Evolutionary conservation across 2,329 filamentous ascomycete species (phyloP).

Genomic region (Chrysoporthe austroafricana): DNA sequence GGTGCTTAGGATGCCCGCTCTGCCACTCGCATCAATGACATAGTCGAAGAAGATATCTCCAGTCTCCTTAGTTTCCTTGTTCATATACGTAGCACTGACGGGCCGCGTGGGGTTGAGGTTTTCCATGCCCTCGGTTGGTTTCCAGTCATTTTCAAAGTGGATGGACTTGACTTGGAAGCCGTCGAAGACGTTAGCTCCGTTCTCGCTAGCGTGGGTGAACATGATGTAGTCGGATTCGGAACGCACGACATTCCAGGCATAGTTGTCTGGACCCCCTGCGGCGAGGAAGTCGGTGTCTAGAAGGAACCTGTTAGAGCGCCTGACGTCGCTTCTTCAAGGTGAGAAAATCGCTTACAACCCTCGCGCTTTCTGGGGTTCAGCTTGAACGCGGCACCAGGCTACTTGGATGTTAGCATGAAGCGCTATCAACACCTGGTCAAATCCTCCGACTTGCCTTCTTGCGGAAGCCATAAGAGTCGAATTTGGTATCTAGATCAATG

Average conservation of each 20-base stretch:
- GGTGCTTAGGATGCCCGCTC: constrained; percentile 49
- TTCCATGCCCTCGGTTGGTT: neutral
- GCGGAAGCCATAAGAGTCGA: constrained; percentile 45
- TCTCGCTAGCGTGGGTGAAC: constrained; percentile 45
- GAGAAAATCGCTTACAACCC: neutral
- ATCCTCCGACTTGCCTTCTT: neutral
- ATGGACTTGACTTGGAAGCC: constrained; percentile 42
- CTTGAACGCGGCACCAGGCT: constrained; percentile 47
- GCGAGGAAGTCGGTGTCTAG: constrained; percentile 46
- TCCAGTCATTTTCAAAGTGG: constrained; percentile 35
- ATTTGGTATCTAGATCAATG: constrained; percentile 46
- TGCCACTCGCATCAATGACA: constrained; percentile 53
- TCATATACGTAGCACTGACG: constrained; percentile 41
- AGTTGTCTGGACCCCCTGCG: constrained; percentile 42
- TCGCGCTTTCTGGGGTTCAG: constrained; percentile 38
- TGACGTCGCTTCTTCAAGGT: neutral
- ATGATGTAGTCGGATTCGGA: constrained; percentile 50
- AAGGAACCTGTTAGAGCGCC: neutral
- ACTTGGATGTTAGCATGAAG: constrained; percentile 32
- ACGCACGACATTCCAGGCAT: constrained; percentile 51
- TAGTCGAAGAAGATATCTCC: constrained; percentile 51
- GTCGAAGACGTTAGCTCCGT: constrained; percentile 47
- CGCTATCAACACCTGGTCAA: neutral
- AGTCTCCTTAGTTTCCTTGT: constrained; percentile 39
- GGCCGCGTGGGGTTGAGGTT: constrained; percentile 37